Evolutionary conservation across 2,329 filamentous ascomycete species (phyloP), one percentile per base, ranked within the genome.

Genomic region (Beauveria rudraprayagi): DNA sequence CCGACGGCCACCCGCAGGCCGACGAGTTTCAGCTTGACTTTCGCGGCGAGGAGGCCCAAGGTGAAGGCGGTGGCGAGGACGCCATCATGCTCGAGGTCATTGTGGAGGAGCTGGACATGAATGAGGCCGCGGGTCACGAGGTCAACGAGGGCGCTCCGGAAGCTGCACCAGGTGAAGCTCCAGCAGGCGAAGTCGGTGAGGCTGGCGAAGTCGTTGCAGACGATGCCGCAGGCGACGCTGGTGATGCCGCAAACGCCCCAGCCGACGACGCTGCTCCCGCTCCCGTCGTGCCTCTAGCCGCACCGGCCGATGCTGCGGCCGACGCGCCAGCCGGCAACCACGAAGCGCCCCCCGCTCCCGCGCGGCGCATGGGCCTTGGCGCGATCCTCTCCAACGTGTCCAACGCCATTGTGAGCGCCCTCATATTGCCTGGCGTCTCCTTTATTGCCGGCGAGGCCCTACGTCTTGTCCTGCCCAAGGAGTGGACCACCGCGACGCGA

Each of bases 341-440:
- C 53, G 72, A 75, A 57, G 72, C 66, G 28, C 73, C 73, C 0
- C 70, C 69, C 51, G 70, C 75, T 5, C 73, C 74, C 0, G 71
- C 71, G 17, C 67, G 68, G 10, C 67, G 71, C 4, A 68, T 70
- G 24, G 70, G 73, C 26, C 61, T 76, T 26, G 73, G 73, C 47
- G 68, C 67, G 16, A 71, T 76, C 17, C 66, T 82, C 1, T 73
- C 74, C 1, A 74, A 74, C 50, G 67, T 82, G 6, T 75, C 80
- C 37, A 80, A 82, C 68, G 76, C 78, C 44, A 72, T 84, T 8
- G 77, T 81, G 34, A 78, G 78, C 16, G 78, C 81, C 1, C 75
- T 99, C 2, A 78, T 95, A 14, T 91, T 96, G 69, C 94, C 94
- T 0, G 85, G 85, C 11, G 85, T 97, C 50, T 92, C 91, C 0